Base-by-base conservation (phyloP, 257 asterid genomes). In the Pogostemon cablin region DNA sequence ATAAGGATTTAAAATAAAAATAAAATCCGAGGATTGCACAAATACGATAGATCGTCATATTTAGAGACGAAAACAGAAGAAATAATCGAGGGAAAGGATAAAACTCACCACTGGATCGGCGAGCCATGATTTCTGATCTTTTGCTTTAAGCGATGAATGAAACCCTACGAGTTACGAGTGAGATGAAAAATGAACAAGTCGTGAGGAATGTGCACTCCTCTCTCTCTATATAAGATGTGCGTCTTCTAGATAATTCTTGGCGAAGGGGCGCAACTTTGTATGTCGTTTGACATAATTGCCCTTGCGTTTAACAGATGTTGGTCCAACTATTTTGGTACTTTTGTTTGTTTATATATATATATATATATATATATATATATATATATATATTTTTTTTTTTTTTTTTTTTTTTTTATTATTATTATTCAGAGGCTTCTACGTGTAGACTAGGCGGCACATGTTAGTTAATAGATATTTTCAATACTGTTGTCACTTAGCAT, bases 101-200 rank as follows among this genome's bases (percentile, higher is more conserved):
- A 43, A 10, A 73, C 75, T 76, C 55, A 77, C 84, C 88, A 81
- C 93, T 90, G 49, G 93, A 82, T 86, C 92, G 95, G 79, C 96
- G 90, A 86, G 95, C 74, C 96, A 90, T 85, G 77, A 4, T 61
- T 59, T 54, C 11, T 50, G 57, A 32, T 55, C 8, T 60, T 6
- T 6, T 35, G 55, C 55, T 49, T 32, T n/a, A 2, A 64, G 42
- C 59, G 25, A 40, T 6, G 55, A 40, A 40, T 9, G 54, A 55
- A 72, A 81, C 50, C 67, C 79, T 67, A 65, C 25, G 48, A 46
- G 44, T 57, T 67, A 65, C 25, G 48, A 46, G 44, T 57, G 50
- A 64, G 54, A 48, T 25, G 32, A 25, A 25, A 25, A 25, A 25
- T 25, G 32, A 25, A 25, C 32, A 0, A 25, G 2, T 25, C 1